Conservation (phyloP, 2,329 filamentous ascomycete species). For the Stemphylium beticola region DNA sequence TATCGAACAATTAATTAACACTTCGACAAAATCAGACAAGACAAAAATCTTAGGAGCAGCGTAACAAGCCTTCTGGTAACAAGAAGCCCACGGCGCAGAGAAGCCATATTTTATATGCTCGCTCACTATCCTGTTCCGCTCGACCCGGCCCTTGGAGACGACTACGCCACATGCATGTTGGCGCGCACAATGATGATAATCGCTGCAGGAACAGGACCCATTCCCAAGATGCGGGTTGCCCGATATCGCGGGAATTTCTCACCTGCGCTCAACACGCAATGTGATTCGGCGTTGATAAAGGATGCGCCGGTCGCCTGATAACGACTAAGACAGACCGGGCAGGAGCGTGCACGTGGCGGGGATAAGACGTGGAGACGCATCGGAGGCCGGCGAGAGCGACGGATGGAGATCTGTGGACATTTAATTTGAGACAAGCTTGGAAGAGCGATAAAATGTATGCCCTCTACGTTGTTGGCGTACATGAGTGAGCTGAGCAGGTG, state of each 20-base stretch:
- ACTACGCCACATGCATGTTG: background rate
- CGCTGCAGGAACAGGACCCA: conserved; percentile 11
- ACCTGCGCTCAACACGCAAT: conserved; percentile 1
- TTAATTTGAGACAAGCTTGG: no score
- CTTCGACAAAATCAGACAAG: background rate
- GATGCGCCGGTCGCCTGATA: background rate
- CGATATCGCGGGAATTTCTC: conserved; percentile 6
- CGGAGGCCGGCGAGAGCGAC: conserved; percentile 7
- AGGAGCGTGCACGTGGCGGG: conserved; percentile 4
- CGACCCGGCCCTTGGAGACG: background rate
- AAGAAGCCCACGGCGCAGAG: background rate
- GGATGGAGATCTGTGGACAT: background rate
- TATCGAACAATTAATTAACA: conserved; percentile 1
- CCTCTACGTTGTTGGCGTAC: no score
- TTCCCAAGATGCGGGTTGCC: background rate
- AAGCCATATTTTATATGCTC: background rate
- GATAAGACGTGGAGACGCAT: conserved; percentile 5
- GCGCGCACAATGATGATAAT: background rate
- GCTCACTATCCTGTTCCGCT: background rate
- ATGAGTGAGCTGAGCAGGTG: no score
- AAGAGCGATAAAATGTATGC: no score
- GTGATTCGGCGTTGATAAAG: conserved; percentile 12
- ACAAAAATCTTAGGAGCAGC: background rate
- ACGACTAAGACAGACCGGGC: conserved; percentile 4
- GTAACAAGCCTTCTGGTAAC: background rate